Percentiles rank a stretch among this genome's conserved stretches.
Evolutionary conservation across 2,329 filamentous ascomycete species (phyloP).

Genomic region (Rhynchosporium secalis): DNA sequence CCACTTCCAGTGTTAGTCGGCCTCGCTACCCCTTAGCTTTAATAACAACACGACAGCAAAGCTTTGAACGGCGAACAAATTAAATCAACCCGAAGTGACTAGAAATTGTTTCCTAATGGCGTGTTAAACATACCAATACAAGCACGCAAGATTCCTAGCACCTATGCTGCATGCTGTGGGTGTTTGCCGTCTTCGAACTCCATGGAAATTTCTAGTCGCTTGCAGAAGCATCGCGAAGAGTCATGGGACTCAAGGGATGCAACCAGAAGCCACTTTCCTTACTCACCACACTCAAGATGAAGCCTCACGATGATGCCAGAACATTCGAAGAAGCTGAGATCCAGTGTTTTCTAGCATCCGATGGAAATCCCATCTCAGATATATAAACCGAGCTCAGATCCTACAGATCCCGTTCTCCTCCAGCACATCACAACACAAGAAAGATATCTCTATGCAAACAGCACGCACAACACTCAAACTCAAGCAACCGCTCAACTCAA

Average conservation of each 20-base stretch:
- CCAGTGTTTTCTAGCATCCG: constrained; percentile 23
- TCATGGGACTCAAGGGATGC: constrained; percentile 5
- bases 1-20: no score
- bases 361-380: constrained; percentile 18
- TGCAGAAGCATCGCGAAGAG: constrained; percentile 11
- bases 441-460: constrained; percentile 32
- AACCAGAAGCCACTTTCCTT: not conserved
- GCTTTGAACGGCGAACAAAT: no score
- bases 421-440: constrained; percentile 20
- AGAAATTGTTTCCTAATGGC: no score
- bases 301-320: constrained; percentile 24
- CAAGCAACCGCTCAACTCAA: constrained; percentile 4
- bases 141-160: no score
- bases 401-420: constrained; percentile 4
- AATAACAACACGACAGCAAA: no score
- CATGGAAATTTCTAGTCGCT: constrained; percentile 22
- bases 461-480: constrained; percentile 25
- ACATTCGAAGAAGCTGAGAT: constrained; percentile 16
- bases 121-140: no score
- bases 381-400: constrained; percentile 26
- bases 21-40: no score
- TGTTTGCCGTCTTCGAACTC: not conserved
- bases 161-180: not conserved
- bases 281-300: not conserved
- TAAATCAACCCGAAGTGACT: no score